phyloP scores from a whole-genome alignment of 129 eudicot species.

The Pulicaria dysenterica region DNA sequence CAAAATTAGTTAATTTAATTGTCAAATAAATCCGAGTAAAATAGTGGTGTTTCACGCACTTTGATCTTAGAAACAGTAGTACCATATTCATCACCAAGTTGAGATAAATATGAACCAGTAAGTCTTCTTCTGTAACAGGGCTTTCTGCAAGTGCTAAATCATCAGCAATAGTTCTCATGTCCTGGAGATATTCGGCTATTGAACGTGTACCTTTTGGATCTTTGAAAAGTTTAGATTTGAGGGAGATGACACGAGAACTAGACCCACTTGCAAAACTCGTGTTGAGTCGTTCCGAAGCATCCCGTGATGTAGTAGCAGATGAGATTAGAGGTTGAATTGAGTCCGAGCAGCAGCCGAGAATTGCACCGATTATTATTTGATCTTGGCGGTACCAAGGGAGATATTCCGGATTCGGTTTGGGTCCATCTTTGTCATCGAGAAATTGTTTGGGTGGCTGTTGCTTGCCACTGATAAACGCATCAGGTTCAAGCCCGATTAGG shows the following conservation, averaged over 20 bases:
- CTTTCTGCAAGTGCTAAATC: too few relatives aligned
- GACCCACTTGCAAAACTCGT: too few relatives aligned
- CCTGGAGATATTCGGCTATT: slow-evolving; percentile 12
- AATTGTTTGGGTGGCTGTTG: not conserved
- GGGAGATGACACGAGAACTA: too few relatives aligned
- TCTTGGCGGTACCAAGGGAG: not conserved
- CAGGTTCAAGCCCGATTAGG: too few relatives aligned
- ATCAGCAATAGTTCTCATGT: too few relatives aligned
- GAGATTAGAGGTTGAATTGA: slow-evolving; percentile 7
- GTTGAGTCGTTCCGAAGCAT: not conserved
- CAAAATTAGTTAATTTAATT: slow-evolving; percentile 9
- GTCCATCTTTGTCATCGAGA: not conserved
- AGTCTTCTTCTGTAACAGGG: too few relatives aligned
- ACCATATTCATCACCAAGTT: too few relatives aligned
- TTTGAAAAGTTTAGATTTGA: slow-evolving; percentile 8
- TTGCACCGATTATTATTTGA: not conserved
- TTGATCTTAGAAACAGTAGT: not conserved
- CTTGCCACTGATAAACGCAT: too few relatives aligned
- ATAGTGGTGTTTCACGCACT: slow-evolving; percentile 11
- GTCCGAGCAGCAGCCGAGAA: slow-evolving; percentile 1
- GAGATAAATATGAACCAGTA: too few relatives aligned
- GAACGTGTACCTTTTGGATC: slow-evolving; percentile 14
- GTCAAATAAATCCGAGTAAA: slow-evolving; percentile 1
- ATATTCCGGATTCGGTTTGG: not conserved
- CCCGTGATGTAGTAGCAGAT: not conserved